Base-by-base conservation (phyloP, 2,329 filamentous ascomycete species). In the Aspergillus aculeatinus region DNA sequence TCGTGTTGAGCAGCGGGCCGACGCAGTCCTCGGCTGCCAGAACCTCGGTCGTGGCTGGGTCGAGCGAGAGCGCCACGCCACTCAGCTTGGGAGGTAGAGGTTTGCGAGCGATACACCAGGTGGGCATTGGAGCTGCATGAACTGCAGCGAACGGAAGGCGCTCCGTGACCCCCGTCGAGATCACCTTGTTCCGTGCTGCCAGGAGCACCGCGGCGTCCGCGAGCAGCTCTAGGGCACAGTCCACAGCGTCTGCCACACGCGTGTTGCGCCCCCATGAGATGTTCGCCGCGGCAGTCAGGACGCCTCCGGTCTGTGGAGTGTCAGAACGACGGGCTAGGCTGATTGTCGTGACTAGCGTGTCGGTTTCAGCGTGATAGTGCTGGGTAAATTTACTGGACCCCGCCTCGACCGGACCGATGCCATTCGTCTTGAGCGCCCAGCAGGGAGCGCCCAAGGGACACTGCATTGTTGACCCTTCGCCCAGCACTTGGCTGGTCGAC, bases 201-300 rank as follows among this genome's bases (percentile, higher is more conserved):
- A 52, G 7, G 6, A 52, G 31, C 2, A 6, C n/a, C 31, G 50
- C 19, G 3, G 50, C 50, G 11, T 51, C 50, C 2, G 50, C 14
- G 10, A 51, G 50, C 7, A 51, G 23, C 4, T 27, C 44, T 25
- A 55, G 47, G 47, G 58, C 52, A 27, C 39, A 39, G 31, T 59
- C 52, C n/a, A 56, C 52, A 19, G 25, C 47, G 29, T 56, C 52
- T 9, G 54, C 58, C 19, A 39, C 58, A 35, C 50, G 50, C 11
- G 50, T 21, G 29, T 51, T 51, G 50, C 50, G 50, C 11, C 31
- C 23, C 50, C 50, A 51, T 1, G 50, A 35, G 50, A 39, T 14
- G 35, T 16, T 51, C 9, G 31, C 10, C 7, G 31, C 50, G n/a
- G 50, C 50, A 3, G 7, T 21, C 29, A 51, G 16, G 7, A 51